phyloP scores from a whole-genome alignment of 495 filamentous ascomycete genomes.

The Lasiosphaeriaceae sp. region DNA sequence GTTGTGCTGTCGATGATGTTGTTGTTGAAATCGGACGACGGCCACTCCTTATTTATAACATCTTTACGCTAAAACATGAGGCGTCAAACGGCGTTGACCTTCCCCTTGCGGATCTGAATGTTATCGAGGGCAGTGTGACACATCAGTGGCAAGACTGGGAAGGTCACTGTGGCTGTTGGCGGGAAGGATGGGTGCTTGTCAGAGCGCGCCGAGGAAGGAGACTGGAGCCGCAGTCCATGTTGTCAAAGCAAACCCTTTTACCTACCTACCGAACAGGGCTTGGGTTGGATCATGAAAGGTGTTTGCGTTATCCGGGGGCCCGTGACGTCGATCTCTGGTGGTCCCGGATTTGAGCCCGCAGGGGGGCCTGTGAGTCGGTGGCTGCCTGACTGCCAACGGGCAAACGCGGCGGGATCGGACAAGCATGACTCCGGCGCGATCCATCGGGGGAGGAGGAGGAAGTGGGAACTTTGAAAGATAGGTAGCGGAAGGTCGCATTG shows the following conservation, averaged over 20 bases:
- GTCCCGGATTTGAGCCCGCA: neutral
- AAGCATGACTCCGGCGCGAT: neutral
- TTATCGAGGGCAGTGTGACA: slow-evolving; percentile 1
- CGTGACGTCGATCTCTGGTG: neutral
- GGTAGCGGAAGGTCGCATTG: neutral
- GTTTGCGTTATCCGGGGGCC: neutral
- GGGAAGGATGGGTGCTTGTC: neutral
- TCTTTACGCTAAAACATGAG: neutral
- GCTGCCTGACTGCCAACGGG: neutral
- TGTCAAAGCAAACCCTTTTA: neutral
- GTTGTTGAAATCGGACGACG: neutral
- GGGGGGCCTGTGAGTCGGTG: neutral
- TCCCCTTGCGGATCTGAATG: slow-evolving; percentile 8
- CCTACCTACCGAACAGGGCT: neutral
- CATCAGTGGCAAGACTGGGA: slow-evolving; percentile 6
- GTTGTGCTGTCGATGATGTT: neutral
- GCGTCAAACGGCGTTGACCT: neutral
- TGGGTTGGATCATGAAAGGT: neutral
- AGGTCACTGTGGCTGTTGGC: slow-evolving; percentile 5
- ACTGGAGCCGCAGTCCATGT: neutral
- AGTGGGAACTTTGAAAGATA: neutral
- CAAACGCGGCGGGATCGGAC: neutral
- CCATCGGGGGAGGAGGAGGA: too few species aligned
- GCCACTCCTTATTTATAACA: too few species aligned
- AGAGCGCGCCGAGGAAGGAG: neutral